Conservation (phyloP, 2,329 filamentous ascomycete species). For the Ambrosiella beaveri region DNA sequence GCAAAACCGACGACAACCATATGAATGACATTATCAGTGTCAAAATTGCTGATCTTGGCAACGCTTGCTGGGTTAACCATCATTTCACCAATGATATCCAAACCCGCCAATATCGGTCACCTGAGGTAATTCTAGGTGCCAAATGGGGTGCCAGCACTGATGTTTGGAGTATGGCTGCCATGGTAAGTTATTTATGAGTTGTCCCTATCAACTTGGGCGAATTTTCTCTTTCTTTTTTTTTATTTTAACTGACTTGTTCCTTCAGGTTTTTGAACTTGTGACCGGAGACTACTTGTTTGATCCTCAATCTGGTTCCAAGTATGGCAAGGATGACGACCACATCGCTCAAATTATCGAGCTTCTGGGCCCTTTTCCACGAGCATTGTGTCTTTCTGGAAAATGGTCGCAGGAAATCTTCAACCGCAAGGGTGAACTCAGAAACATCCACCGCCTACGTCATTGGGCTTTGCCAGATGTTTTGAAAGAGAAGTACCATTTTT, state of each 20-base stretch:
- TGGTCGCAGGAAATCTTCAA: constrained; percentile 99
- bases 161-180: constrained; percentile 98
- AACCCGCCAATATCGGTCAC: constrained; percentile 89
- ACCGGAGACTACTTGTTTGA: constrained; percentile 98
- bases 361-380: constrained; percentile 82
- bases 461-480: constrained; percentile 91
- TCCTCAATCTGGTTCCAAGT: constrained; percentile 94
- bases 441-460: constrained; percentile 89
- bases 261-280: constrained; percentile 85
- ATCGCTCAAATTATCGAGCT: constrained; percentile 98
- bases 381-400: constrained; percentile 78
- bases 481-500: constrained; percentile 92
- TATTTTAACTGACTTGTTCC: background rate
- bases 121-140: constrained; percentile 86
- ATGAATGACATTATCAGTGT: constrained; percentile 71
- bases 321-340: constrained; percentile 98
- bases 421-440: constrained; percentile 86
- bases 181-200: constrained; percentile 45
- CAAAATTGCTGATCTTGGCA: constrained; percentile 95
- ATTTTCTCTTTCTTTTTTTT: background rate
- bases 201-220: background rate
- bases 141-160: constrained; percentile 99
- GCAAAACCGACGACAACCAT: constrained; percentile 38
- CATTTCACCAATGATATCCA: constrained; percentile 99
- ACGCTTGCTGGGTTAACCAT: constrained; percentile 96